Evolutionary conservation across 2,329 filamentous ascomycete species (phyloP).

Genomic region (Pseudogymnoascus sp.): DNA sequence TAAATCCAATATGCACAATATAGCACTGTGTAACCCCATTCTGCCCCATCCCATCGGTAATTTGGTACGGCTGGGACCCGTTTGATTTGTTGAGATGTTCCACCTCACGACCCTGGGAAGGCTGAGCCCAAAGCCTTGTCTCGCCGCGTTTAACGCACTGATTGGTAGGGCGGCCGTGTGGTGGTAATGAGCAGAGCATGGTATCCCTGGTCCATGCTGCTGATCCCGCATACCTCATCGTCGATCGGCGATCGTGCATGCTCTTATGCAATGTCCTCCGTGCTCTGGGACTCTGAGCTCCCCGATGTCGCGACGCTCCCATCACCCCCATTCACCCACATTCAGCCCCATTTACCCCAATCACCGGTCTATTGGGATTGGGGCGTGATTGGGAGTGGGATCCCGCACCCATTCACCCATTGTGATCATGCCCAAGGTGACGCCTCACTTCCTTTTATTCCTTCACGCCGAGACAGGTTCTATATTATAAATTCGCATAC

Average conservation of each 20-base stretch:
- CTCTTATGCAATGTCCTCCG: not conserved
- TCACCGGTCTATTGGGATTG: not conserved
- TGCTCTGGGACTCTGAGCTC: not conserved
- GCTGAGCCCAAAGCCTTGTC: slow-evolving; percentile 6
- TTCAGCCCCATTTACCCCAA: not conserved
- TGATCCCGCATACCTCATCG: slow-evolving; percentile 5
- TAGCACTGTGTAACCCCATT: not conserved
- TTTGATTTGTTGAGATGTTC: not conserved
- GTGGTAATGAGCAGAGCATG: slow-evolving; percentile 6
- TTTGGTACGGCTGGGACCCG: slow-evolving; percentile 1
- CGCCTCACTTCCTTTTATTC: slow-evolving; percentile 2
- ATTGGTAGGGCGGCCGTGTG: not conserved
- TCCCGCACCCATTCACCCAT: not conserved
- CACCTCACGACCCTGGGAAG: not conserved
- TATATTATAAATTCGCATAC: not conserved
- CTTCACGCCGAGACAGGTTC: slow-evolving; percentile 1
- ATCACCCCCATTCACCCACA: not conserved
- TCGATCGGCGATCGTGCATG: slow-evolving; percentile 5
- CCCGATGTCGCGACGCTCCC: not conserved
- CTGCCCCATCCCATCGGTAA: not conserved
- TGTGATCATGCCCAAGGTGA: not conserved
- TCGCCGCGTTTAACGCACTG: not conserved
- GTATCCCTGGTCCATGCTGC: slow-evolving; percentile 4
- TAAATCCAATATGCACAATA: not conserved
- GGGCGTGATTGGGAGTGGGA: not conserved